phyloP scores from a whole-genome alignment of 108 stramenopile genomes.

The Poteriospumella lacustris region DNA sequence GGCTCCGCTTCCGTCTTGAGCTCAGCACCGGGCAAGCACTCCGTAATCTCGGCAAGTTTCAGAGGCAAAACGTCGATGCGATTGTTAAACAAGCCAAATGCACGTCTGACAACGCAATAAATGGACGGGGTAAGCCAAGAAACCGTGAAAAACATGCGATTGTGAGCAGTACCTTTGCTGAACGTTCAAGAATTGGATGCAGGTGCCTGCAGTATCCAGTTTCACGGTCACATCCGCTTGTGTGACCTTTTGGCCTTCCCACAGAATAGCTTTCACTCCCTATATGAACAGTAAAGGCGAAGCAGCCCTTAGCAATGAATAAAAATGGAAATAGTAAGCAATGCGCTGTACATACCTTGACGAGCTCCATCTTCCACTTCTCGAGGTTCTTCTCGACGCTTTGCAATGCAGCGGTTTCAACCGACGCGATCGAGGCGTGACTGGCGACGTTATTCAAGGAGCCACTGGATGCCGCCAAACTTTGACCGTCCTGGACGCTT shows the following conservation, averaged over 20 bases:
- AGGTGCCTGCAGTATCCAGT: not conserved
- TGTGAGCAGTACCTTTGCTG: no score
- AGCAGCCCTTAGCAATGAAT: no score
- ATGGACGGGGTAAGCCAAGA: no score
- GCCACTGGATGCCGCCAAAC: not conserved
- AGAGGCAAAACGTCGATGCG: no score
- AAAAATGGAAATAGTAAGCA: not conserved
- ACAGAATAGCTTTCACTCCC: not conserved
- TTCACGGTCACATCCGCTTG: slow-evolving; percentile 3
- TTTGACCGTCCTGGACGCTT: not conserved
- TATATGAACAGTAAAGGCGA: no score
- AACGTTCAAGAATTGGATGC: no score
- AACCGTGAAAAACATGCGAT: no score
- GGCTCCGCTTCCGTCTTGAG: no score
- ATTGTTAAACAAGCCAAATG: no score
- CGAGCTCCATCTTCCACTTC: not conserved
- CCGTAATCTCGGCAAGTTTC: not conserved
- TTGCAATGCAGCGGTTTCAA: not conserved
- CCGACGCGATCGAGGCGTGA: not conserved
- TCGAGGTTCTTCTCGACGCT: slow-evolving; percentile 25
- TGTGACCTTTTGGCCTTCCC: slow-evolving; percentile 4
- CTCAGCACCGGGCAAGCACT: not conserved
- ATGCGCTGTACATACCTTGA: not conserved
- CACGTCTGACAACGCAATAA: no score
- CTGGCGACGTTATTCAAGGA: not conserved